phyloP scores from a whole-genome alignment of 2,329 filamentous ascomycete genomes.

The Akanthomyces lecanii region DNA sequence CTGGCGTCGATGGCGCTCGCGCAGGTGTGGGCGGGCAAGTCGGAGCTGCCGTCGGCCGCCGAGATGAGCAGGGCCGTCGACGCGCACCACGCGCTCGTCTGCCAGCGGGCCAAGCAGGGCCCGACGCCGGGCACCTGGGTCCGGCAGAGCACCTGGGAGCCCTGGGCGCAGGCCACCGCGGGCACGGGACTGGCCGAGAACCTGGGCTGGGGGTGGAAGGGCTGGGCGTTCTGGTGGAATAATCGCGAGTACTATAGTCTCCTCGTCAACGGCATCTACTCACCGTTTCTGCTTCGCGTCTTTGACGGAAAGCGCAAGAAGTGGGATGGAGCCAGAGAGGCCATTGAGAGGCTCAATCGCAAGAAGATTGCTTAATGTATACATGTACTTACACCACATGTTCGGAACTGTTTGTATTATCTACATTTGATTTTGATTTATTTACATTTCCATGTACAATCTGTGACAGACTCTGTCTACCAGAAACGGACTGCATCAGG shows the following conservation, averaged over 20 bases:
- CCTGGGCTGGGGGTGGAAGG: conserved; percentile 37
- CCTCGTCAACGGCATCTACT: conserved; percentile 36
- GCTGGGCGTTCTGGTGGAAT: conserved; percentile 39
- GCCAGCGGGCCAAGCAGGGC: conserved; percentile 26
- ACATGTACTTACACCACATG: background rate
- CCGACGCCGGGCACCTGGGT: conserved; percentile 27
- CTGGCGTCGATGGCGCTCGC: conserved; percentile 40
- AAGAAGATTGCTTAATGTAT: background rate
- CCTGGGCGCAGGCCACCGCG: conserved; percentile 38
- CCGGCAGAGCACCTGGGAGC: conserved; percentile 32
- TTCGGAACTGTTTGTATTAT: background rate
- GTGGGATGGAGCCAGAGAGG: conserved; percentile 37
- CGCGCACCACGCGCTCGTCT: conserved; percentile 31
- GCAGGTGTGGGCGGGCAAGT: conserved; percentile 40
- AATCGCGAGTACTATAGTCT: conserved; percentile 36
- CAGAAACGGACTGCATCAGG: conserved; percentile 22
- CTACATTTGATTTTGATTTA: background rate
- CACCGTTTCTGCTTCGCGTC: conserved; percentile 37
- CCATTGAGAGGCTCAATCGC: conserved; percentile 30
- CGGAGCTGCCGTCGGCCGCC: conserved; percentile 30
- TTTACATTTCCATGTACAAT: background rate
- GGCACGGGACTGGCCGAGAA: conserved; percentile 38
- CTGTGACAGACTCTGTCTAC: conserved; percentile 7
- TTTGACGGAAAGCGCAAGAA: conserved; percentile 38
- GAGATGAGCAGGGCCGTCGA: conserved; percentile 36